phyloP scores from a whole-genome alignment of 2,329 filamentous ascomycete genomes.

The Aspergillus tubingensis region DNA sequence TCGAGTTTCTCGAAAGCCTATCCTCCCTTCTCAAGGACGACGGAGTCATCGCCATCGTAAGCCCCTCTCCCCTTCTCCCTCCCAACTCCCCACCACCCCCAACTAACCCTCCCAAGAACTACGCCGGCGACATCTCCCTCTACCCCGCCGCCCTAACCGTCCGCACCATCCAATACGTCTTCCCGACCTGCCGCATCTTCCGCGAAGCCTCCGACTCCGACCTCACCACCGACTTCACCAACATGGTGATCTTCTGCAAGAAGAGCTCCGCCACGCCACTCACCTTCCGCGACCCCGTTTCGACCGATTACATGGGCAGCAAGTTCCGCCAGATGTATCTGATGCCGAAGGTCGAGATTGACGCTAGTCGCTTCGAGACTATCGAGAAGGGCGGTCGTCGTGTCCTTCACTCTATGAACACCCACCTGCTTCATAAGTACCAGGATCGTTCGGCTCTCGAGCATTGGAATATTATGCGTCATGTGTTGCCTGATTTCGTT shows the following conservation, averaged over 20 bases:
- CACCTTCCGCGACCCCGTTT: conserved; percentile 65
- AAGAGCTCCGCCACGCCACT: conserved; percentile 58
- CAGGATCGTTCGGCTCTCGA: conserved; percentile 75
- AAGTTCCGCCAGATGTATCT: conserved; percentile 70
- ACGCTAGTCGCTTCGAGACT: conserved; percentile 39
- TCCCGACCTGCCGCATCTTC: conserved; percentile 89
- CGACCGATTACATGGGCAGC: conserved; percentile 71
- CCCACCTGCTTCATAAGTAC: conserved; percentile 66
- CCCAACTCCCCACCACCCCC: neutral
- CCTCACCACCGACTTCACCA: conserved; percentile 74
- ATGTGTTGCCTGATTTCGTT: conserved; percentile 71
- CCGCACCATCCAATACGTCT: conserved; percentile 77
- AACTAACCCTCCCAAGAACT: conserved; percentile 64
- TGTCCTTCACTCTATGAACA: conserved; percentile 54
- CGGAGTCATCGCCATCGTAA: conserved; percentile 84
- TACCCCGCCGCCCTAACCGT: conserved; percentile 76
- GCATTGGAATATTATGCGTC: conserved; percentile 92
- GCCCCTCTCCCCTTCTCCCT: conserved; percentile 32
- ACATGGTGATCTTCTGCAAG: conserved; percentile 93
- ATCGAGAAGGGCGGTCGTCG: conserved; percentile 48
- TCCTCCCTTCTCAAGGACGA: conserved; percentile 70
- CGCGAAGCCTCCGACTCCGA: conserved; percentile 68
- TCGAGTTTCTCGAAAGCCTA: conserved; percentile 76
- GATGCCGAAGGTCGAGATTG: conserved; percentile 70
- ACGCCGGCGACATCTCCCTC: conserved; percentile 82